A percentile compares a stretch with the other conserved stretches of the same genome.
Evolutionary conservation across 176 grass and related monocot genomes (phyloP).

Genomic region (Musa schizocarpa): DNA sequence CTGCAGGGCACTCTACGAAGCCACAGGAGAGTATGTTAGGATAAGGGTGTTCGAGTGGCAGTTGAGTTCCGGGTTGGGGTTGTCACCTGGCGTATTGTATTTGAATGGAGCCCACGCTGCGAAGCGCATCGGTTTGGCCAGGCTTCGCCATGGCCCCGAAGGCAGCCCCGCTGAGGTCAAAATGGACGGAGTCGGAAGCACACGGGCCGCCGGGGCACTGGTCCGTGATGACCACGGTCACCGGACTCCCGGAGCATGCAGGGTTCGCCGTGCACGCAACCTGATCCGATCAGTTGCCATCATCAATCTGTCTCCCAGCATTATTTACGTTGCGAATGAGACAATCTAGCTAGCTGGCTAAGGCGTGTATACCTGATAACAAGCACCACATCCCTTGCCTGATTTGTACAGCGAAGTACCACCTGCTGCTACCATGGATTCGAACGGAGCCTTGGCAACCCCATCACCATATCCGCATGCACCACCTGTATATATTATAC

Average conservation of each 20-base stretch:
- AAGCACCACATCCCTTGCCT: constrained; percentile 1
- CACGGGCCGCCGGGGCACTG: too few species aligned
- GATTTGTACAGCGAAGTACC: not conserved
- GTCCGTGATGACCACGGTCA: not conserved
- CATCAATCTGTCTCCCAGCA: too few species aligned
- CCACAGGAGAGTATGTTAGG: too few species aligned
- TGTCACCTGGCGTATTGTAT: not conserved
- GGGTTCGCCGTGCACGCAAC: not conserved
- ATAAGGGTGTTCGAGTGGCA: too few species aligned
- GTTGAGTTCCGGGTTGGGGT: too few species aligned
- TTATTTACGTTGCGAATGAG: not conserved
- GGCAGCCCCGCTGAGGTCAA: too few species aligned
- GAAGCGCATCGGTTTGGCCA: not conserved
- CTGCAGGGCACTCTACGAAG: constrained; percentile 35
- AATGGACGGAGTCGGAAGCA: too few species aligned
- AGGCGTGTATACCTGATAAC: not conserved
- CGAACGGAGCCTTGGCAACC: not conserved
- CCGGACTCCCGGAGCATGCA: not conserved
- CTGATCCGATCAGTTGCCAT: not conserved
- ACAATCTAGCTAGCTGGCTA: too few species aligned
- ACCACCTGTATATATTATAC: not conserved
- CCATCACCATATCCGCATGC: constrained; percentile 30
- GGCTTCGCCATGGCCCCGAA: too few species aligned
- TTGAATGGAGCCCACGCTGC: not conserved
- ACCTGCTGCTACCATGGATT: not conserved